These are phyloP conservation scores for Ogataea henricii DNA, from an alignment of 805 yeast species.

Conservation along the genomic window DNA sequence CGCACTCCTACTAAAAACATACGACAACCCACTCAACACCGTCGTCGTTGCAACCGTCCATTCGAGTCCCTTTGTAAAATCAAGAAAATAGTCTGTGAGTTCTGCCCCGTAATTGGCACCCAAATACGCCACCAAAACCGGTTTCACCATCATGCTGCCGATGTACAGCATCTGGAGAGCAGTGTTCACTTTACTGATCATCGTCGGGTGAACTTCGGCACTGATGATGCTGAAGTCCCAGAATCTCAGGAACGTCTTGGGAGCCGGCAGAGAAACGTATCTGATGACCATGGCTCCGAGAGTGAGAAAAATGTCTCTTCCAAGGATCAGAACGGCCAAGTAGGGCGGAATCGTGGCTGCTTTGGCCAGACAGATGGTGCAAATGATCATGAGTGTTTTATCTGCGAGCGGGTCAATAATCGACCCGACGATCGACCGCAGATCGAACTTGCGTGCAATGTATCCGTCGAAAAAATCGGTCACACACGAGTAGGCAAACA, in stretches of 20 bases:
- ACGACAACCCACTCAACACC: slow-evolving; percentile 73
- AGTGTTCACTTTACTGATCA: slow-evolving; percentile 85
- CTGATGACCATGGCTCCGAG: slow-evolving; percentile 72
- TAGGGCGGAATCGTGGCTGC: slow-evolving; percentile 69
- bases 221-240: slow-evolving; percentile 81
- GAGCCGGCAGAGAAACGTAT: slow-evolving; percentile 71
- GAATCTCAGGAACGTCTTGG: slow-evolving; percentile 68
- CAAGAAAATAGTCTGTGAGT: slow-evolving; percentile 28
- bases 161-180: slow-evolving; percentile 90
- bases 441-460: slow-evolving; percentile 78
- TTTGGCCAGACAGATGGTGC: slow-evolving; percentile 76
- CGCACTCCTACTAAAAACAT: slow-evolving; percentile 69
- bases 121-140: slow-evolving; percentile 45
- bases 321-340: slow-evolving; percentile 71
- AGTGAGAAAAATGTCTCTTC: slow-evolving; percentile 77
- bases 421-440: slow-evolving; percentile 83
- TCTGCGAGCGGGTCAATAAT: slow-evolving; percentile 96
- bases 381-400: slow-evolving; percentile 81
- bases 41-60: slow-evolving; percentile 71
- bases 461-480: slow-evolving; percentile 93
- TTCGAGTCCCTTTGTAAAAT: slow-evolving; percentile 39
- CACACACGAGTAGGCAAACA: slow-evolving; percentile 82
- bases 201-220: slow-evolving; percentile 86
- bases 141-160: slow-evolving; percentile 60
- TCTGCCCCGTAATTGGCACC: slow-evolving; percentile 30